Conservation (phyloP, 2,329 filamentous ascomycete genomes). For the Zymoseptoria ardabiliae region DNA sequence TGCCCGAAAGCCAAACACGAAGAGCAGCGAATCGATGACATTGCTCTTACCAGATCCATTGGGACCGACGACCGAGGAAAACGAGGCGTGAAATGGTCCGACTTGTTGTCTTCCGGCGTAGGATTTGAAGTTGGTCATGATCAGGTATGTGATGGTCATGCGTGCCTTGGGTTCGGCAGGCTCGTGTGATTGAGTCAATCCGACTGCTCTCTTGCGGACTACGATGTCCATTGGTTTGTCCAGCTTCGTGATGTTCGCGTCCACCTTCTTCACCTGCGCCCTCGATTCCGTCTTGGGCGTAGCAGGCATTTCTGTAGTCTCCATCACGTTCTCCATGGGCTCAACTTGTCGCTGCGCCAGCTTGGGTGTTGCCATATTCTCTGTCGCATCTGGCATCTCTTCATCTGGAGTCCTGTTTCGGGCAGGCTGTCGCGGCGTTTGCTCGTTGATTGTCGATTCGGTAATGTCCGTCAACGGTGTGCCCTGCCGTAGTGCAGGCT, state of each 20-base stretch:
- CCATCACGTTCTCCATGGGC: constrained; percentile 39
- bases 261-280: constrained; percentile 57
- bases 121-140: constrained; percentile 97
- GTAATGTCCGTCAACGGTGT: constrained; percentile 71
- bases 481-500: constrained; percentile 33
- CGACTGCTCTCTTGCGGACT: constrained; percentile 70
- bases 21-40: constrained; percentile 93
- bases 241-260: constrained; percentile 66
- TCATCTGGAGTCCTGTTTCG: constrained; percentile 14
- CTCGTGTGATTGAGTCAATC: constrained; percentile 58
- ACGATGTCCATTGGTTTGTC: constrained; percentile 93
- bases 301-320: constrained; percentile 11
- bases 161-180: constrained; percentile 71
- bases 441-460: constrained; percentile 56
- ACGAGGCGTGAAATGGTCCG: constrained; percentile 91
- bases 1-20: constrained; percentile 97
- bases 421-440: constrained; percentile 33
- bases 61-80: constrained; percentile 94
- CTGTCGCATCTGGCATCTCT: constrained; percentile 11
- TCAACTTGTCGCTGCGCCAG: constrained; percentile 7
- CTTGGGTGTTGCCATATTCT: constrained; percentile 17
- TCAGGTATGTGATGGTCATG: constrained; percentile 85
- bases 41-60: constrained; percentile 99
- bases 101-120: constrained; percentile 94
- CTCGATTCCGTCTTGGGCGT: constrained; percentile 22